Percentiles rank a stretch among this genome's conserved stretches.
Conservation (phyloP, 169 alveolate genomes). For the Plasmodium vivax region DNA sequence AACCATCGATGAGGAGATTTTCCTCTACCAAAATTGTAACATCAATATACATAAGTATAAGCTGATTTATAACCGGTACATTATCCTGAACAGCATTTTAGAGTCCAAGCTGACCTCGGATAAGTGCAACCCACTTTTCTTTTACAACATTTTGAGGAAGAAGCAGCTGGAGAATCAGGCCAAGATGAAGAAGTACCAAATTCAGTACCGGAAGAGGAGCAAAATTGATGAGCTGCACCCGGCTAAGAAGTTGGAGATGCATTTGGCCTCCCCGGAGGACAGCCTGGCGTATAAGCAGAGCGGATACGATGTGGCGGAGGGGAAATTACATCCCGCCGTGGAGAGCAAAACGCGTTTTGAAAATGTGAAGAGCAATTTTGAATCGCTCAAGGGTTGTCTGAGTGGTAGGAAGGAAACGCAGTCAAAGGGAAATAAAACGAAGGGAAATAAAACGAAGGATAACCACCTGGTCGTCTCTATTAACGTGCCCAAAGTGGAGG, state of each 20-base stretch:
- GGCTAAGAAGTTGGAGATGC: not conserved
- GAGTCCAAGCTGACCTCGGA: constrained; percentile 24
- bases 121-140: constrained; percentile 54
- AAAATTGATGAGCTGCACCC: not conserved
- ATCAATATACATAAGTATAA: constrained; percentile 69
- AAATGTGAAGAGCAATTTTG: not conserved
- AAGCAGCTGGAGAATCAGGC: constrained; percentile 63
- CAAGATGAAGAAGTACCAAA: constrained; percentile 48
- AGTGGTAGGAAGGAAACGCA: not conserved
- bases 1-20: constrained; percentile 73
- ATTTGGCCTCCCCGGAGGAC: not conserved
- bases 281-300: not conserved
- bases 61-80: constrained; percentile 51
- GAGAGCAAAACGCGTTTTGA: not conserved
- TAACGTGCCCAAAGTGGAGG: constrained; percentile 52
- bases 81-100: constrained; percentile 46
- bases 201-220: constrained; percentile 19
- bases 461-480: constrained; percentile 26
- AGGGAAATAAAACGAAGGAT: not conserved
- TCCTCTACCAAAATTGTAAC: constrained; percentile 68
- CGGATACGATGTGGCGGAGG: not conserved
- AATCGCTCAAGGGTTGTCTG: not conserved
- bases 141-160: constrained; percentile 59
- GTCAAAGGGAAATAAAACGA: not conserved
- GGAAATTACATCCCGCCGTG: not conserved